Evolutionary conservation across 441 rosid genomes (phyloP).

Genomic region (Pelargonium myrrhifolium): DNA sequence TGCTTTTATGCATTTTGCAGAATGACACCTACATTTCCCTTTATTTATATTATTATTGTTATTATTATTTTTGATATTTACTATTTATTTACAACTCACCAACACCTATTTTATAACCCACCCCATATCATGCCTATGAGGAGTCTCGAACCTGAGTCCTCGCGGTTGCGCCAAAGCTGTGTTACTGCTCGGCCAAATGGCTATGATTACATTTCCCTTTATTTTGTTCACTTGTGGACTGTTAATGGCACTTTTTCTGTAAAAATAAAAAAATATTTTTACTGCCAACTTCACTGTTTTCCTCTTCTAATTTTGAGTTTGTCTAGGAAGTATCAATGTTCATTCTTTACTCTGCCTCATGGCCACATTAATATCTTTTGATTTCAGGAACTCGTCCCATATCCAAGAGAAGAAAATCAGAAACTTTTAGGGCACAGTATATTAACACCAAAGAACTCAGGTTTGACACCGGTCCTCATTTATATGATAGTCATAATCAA

Average conservation of each 20-base stretch:
- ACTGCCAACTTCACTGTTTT: not conserved
- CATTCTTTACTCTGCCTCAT: not conserved
- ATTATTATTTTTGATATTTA: too few relatives aligned
- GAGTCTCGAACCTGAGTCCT: too few relatives aligned
- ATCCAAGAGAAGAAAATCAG: slow-evolving; percentile 66
- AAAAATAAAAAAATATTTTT: not conserved
- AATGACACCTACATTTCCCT: not conserved
- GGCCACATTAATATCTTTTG: not conserved
- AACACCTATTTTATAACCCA: too few relatives aligned
- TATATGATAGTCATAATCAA: not conserved
- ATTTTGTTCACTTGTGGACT: too few relatives aligned
- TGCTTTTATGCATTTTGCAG: not conserved
- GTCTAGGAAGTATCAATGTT: slow-evolving; percentile 5
- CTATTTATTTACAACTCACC: too few relatives aligned
- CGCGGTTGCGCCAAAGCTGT: too few relatives aligned
- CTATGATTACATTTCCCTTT: too few relatives aligned
- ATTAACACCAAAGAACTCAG: slow-evolving; percentile 79
- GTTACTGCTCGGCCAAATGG: too few relatives aligned
- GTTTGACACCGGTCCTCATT: slow-evolving; percentile 28
- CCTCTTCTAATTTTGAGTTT: not conserved
- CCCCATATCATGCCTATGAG: too few relatives aligned
- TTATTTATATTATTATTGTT: too few relatives aligned
- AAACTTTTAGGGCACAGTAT: slow-evolving; percentile 79
- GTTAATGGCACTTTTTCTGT: too few relatives aligned
- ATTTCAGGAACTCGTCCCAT: slow-evolving; percentile 44